These are phyloP conservation scores for Prototheca stagnorum DNA, from an alignment of 163 green algal genomes.

Conservation along the genomic window DNA sequence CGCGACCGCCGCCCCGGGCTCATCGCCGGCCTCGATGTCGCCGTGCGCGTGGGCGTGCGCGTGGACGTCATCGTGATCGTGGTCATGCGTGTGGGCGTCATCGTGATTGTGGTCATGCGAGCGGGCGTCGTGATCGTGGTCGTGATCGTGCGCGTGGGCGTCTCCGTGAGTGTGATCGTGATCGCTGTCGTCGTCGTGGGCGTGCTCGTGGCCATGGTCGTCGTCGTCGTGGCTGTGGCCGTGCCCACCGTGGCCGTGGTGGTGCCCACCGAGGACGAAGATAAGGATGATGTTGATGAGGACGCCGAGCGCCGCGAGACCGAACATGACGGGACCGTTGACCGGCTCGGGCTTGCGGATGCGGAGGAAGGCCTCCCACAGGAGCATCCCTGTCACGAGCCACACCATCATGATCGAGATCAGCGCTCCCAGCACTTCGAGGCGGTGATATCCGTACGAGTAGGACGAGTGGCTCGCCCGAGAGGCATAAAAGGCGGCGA, in stretches of 20 bases:
- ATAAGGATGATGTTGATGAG: slow-evolving; percentile 70
- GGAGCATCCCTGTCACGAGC: slow-evolving; percentile 67
- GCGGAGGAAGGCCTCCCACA: slow-evolving; percentile 71
- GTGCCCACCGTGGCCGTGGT: slow-evolving; percentile 19
- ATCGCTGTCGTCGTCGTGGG: neutral
- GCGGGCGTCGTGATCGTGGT: slow-evolving; percentile 2
- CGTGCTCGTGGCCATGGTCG: slow-evolving; percentile 1
- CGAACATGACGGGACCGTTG: slow-evolving; percentile 81
- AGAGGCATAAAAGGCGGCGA: slow-evolving; percentile 46
- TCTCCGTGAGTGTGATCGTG: slow-evolving; percentile 2
- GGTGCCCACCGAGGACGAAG: slow-evolving; percentile 49
- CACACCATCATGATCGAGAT: slow-evolving; percentile 68
- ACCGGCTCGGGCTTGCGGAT: slow-evolving; percentile 47
- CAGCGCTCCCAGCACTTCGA: slow-evolving; percentile 68
- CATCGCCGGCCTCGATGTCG: neutral
- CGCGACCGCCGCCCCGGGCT: neutral
- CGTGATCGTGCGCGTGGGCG: slow-evolving; percentile 1
- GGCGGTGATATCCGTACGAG: slow-evolving; percentile 9
- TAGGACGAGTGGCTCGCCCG: slow-evolving; percentile 27
- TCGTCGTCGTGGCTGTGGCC: slow-evolving; percentile 19
- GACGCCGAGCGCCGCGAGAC: slow-evolving; percentile 58
- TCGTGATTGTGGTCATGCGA: neutral
- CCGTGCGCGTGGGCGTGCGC: neutral
- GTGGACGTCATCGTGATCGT: slow-evolving; percentile 1
- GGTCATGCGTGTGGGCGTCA: neutral